A percentile compares a stretch with the other conserved stretches of the same genome.
Conservation (phyloP, 768 basidiomycete genomes). For the Suillus plorans region DNA sequence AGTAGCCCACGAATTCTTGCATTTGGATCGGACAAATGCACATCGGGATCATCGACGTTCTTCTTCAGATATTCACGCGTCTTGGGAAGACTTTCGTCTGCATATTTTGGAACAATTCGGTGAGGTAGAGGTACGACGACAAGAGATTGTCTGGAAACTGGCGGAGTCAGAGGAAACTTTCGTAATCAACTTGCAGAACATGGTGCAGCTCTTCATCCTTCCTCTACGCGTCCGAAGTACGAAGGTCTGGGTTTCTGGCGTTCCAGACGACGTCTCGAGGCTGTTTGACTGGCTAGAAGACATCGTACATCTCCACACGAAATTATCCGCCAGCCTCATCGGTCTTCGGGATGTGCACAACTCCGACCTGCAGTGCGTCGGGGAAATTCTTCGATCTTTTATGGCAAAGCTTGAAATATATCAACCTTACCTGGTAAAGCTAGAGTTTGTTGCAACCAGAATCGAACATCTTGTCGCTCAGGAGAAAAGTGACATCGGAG, state of each 20-base stretch:
- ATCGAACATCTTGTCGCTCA: constrained; percentile 52
- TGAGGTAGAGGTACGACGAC: constrained; percentile 55
- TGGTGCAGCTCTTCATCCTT: constrained; percentile 70
- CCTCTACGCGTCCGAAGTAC: constrained; percentile 75
- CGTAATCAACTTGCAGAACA: constrained; percentile 60
- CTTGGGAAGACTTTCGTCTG: constrained; percentile 25
- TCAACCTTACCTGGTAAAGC: constrained; percentile 79
- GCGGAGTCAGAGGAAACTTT: constrained; percentile 68
- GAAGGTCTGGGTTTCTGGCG: constrained; percentile 76
- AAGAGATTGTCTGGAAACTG: constrained; percentile 69
- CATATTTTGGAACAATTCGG: constrained; percentile 37
- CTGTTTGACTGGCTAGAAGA: constrained; percentile 90
- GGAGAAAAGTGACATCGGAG: constrained; percentile 71
- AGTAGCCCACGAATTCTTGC: constrained; percentile 26
- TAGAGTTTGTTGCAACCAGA: constrained; percentile 56
- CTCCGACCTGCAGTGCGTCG: constrained; percentile 51
- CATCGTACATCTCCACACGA: constrained; percentile 73
- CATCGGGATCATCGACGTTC: constrained; percentile 13
- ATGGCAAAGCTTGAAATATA: constrained; percentile 76
- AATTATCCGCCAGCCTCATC: constrained; percentile 53
- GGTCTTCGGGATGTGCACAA: constrained; percentile 40
- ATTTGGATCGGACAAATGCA: constrained; percentile 16
- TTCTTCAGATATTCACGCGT: constrained; percentile 6
- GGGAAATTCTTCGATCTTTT: constrained; percentile 58
- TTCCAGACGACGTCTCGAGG: constrained; percentile 66